phyloP scores from a whole-genome alignment of 305 asterid genomes.

The Fraxinus floribunda region DNA sequence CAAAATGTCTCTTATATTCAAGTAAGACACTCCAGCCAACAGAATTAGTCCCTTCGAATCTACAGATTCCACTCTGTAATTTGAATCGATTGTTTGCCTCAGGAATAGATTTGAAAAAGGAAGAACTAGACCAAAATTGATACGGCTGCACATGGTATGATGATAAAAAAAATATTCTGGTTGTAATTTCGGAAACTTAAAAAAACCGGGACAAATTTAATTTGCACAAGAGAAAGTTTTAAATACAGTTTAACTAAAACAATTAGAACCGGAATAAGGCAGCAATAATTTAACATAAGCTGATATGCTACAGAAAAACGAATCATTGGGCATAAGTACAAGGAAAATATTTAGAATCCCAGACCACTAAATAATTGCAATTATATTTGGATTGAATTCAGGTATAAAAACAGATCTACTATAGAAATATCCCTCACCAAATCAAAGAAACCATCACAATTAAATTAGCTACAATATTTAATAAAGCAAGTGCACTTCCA shows the following conservation, averaged over 20 bases:
- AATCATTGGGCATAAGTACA: background rate
- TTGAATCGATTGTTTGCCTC: background rate
- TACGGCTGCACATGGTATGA: background rate
- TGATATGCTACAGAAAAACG: conserved; percentile 1
- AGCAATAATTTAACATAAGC: background rate
- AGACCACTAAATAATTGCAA: background rate
- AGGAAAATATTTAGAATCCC: background rate
- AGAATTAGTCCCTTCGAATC: background rate
- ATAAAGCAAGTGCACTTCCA: conserved; percentile 22
- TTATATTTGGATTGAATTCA: conserved; percentile 8
- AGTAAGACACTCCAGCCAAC: background rate
- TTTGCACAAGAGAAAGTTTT: background rate
- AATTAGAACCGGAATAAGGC: background rate
- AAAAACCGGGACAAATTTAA: background rate
- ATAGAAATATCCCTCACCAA: background rate
- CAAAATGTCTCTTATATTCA: background rate
- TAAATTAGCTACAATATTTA: conserved; percentile 13
- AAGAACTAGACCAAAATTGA: background rate
- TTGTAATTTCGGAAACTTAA: background rate
- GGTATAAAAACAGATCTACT: background rate
- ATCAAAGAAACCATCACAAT: background rate
- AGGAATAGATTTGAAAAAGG: background rate
- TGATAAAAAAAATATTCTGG: background rate
- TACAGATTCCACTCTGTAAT: background rate
- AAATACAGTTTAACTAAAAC: background rate